phyloP scores from a whole-genome alignment of 31 red algal species.

The Endocladia muricata region DNA sequence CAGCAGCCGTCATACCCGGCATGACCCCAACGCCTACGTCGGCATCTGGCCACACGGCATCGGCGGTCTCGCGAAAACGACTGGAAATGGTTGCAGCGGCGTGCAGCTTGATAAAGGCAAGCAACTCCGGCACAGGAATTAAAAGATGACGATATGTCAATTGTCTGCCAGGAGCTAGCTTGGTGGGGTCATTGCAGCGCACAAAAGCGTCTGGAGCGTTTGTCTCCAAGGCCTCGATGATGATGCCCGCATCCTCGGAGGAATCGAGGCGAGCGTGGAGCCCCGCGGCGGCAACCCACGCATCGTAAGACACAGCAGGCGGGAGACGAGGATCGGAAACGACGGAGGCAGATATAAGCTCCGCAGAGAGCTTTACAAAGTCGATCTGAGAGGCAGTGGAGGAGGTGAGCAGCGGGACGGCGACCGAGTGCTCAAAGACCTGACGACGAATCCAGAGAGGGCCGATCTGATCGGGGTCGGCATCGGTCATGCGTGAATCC shows the following conservation, averaged over 20 bases:
- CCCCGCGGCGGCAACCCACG: conserved; percentile 64
- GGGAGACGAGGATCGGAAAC: conserved; percentile 3
- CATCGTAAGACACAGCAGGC: conserved; percentile 69
- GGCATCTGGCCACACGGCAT: conserved; percentile 61
- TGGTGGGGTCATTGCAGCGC: conserved; percentile 47
- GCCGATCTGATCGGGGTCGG: conserved; percentile 58
- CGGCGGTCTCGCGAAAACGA: conserved; percentile 59
- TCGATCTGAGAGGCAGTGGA: conserved; percentile 69
- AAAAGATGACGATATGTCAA: conserved; percentile 44
- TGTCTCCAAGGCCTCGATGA: conserved; percentile 73
- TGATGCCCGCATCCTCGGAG: conserved; percentile 63
- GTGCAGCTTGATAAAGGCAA: conserved; percentile 70
- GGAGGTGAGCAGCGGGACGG: conserved; percentile 59
- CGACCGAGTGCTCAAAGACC: conserved; percentile 75
- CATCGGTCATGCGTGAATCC: conserved; percentile 66
- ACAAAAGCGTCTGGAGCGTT: conserved; percentile 71
- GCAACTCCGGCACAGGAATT: conserved; percentile 70
- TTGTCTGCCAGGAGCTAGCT: conserved; percentile 39
- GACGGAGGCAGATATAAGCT: conserved; percentile 34
- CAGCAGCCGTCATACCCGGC: not conserved
- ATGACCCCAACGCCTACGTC: conserved; percentile 20
- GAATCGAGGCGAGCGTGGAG: conserved; percentile 63
- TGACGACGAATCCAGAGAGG: conserved; percentile 77
- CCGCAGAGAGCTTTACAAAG: conserved; percentile 43
- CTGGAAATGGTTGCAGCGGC: conserved; percentile 58